Evolutionary conservation across 768 basidiomycete genomes (phyloP).

Genomic region (Lentinula detonsa): DNA sequence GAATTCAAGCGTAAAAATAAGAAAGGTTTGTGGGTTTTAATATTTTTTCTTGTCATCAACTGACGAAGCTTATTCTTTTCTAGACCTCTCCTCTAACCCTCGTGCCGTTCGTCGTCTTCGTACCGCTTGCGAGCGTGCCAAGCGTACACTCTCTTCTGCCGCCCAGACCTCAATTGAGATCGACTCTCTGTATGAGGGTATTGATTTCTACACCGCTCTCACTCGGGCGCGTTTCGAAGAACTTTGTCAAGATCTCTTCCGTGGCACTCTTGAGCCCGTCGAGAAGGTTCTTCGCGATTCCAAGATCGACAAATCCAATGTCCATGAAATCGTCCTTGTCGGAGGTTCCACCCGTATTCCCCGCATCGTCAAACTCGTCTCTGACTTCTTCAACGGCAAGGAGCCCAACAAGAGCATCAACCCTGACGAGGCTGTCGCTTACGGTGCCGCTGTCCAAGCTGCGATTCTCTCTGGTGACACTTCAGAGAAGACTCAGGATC

Average conservation of each 20-base stretch:
- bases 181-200: slow-evolving; percentile 49
- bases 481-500: slow-evolving; percentile 43
- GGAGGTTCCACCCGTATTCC: slow-evolving; percentile 74
- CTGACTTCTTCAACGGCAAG: slow-evolving; percentile 62
- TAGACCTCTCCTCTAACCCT: slow-evolving; percentile 7
- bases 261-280: slow-evolving; percentile 33
- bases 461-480: slow-evolving; percentile 58
- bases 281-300: slow-evolving; percentile 49
- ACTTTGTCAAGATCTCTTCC: slow-evolving; percentile 7
- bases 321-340: slow-evolving; percentile 39
- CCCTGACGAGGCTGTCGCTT: slow-evolving; percentile 71
- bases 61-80: neutral
- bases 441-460: slow-evolving; percentile 68
- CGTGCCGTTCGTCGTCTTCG: slow-evolving; percentile 10
- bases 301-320: slow-evolving; percentile 36
- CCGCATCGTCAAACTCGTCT: slow-evolving; percentile 58
- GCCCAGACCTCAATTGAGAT: slow-evolving; percentile 36
- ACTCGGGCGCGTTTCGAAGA: slow-evolving; percentile 37
- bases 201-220: slow-evolving; percentile 20
- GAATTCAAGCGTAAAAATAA: slow-evolving; percentile 50
- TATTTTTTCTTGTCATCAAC: slow-evolving; percentile 29
- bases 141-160: slow-evolving; percentile 7
- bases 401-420: slow-evolving; percentile 64
- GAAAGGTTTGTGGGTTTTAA: slow-evolving; percentile 27
- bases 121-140: slow-evolving; percentile 8